Evolutionary conservation across 2,329 filamentous ascomycete genomes (phyloP).

Genomic region (Chaetomium strumarium): DNA sequence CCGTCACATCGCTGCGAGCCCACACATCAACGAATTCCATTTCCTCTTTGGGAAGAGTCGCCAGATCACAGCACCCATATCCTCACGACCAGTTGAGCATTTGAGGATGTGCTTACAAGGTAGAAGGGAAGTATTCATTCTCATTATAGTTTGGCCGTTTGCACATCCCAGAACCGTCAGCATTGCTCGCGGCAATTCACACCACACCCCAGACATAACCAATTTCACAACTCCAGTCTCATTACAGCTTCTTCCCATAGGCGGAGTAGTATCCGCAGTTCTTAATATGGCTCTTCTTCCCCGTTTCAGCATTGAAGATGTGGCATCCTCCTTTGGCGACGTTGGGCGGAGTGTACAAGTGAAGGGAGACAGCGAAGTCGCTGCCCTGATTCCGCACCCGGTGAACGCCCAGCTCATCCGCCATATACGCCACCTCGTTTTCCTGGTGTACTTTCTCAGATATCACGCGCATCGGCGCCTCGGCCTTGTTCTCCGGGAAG

Average conservation of each 20-base stretch:
- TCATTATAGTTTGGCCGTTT: not conserved
- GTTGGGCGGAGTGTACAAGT: slow-evolving; percentile 85
- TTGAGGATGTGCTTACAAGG: not conserved
- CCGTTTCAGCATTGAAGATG: slow-evolving; percentile 72
- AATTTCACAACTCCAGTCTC: not conserved
- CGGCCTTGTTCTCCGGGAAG: slow-evolving; percentile 51
- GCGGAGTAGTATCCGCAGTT: slow-evolving; percentile 68
- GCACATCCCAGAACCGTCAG: not conserved
- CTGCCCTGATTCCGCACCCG: slow-evolving; percentile 70
- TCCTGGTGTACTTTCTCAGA: slow-evolving; percentile 62
- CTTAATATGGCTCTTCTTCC: slow-evolving; percentile 63
- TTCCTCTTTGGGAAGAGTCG: slow-evolving; percentile 12
- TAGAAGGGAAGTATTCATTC: not conserved
- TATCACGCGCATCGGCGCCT: slow-evolving; percentile 56
- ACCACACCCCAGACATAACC: not conserved
- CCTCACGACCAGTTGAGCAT: not conserved
- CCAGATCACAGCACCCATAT: not conserved
- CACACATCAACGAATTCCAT: not conserved
- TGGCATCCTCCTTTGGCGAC: slow-evolving; percentile 77
- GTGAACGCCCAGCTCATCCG: slow-evolving; percentile 82
- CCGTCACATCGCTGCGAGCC: not conserved
- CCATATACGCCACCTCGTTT: slow-evolving; percentile 84
- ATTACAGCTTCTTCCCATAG: slow-evolving; percentile 44
- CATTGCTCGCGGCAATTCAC: not conserved
- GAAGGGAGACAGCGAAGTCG: slow-evolving; percentile 77